A percentile compares a stretch with the other conserved stretches of the same genome.
Evolutionary conservation across 768 basidiomycete species (phyloP).

Genomic region (Lepiota brunneoincarnata): DNA sequence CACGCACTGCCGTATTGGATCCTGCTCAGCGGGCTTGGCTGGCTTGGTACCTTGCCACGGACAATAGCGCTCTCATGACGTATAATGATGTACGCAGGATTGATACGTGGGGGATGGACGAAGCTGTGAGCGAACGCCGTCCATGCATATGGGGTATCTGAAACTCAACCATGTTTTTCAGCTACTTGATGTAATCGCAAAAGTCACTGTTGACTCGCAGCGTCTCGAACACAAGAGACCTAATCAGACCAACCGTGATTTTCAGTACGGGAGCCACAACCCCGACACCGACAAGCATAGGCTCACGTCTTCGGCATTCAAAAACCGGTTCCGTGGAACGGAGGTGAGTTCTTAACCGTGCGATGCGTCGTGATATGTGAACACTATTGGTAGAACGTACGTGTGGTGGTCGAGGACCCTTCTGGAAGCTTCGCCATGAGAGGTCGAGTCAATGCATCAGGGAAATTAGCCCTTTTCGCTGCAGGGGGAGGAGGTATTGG

Average conservation of each 20-base stretch:
- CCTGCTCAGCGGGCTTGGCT: constrained; percentile 48
- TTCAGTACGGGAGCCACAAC: constrained; percentile 21
- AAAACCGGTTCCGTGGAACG: constrained; percentile 27
- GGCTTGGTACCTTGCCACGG: constrained; percentile 41
- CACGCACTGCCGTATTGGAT: constrained; percentile 29
- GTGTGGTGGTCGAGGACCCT: constrained; percentile 22
- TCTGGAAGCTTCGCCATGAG: constrained; percentile 36
- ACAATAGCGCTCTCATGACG: constrained; percentile 37
- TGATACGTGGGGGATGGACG: constrained; percentile 36
- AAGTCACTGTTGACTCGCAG: constrained; percentile 41
- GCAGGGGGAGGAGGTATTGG: constrained; percentile 13
- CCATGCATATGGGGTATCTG: background rate
- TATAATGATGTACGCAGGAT: constrained; percentile 43
- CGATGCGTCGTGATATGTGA: background rate
- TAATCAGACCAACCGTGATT: constrained; percentile 36
- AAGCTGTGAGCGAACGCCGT: constrained; percentile 28
- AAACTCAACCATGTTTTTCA: background rate
- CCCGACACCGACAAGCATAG: constrained; percentile 17
- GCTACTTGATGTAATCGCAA: constrained; percentile 40
- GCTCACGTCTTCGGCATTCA: constrained; percentile 35
- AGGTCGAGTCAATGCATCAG: constrained; percentile 41
- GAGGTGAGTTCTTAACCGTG: constrained; percentile 31
- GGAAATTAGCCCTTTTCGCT: constrained; percentile 28
- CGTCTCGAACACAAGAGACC: constrained; percentile 51
- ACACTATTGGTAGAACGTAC: constrained; percentile 22